Evolutionary conservation across 768 basidiomycete genomes (phyloP).

Genomic region (Podaxis sp.): DNA sequence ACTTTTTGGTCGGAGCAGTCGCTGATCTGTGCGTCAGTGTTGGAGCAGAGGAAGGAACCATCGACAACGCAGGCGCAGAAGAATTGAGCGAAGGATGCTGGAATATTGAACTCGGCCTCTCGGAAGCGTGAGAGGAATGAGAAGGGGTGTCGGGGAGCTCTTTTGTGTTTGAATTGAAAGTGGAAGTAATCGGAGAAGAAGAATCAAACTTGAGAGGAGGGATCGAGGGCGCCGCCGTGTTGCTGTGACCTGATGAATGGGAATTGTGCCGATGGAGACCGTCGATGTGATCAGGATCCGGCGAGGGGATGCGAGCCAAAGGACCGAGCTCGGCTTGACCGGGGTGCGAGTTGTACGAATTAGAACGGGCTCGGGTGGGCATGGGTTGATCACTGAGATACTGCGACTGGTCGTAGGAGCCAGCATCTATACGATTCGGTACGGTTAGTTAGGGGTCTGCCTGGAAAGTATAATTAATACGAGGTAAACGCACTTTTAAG

Average conservation of each 20-base stretch:
- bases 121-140: conserved; percentile 33
- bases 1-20: conserved; percentile 62
- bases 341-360: conserved; percentile 70
- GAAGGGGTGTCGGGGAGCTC: conserved; percentile 29
- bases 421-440: conserved; percentile 47
- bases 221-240: conserved; percentile 39
- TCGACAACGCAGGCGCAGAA: conserved; percentile 83
- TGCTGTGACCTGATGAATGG: conserved; percentile 43
- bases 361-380: conserved; percentile 62
- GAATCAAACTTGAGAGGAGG: conserved; percentile 59
- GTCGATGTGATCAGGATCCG: conserved; percentile 84
- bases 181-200: conserved; percentile 23
- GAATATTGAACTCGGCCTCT: conserved; percentile 56
- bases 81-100: conserved; percentile 80
- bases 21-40: conserved; percentile 69
- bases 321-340: conserved; percentile 61
- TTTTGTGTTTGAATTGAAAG: conserved; percentile 17
- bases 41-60: conserved; percentile 42
- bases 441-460: not conserved
- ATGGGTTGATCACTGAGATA: conserved; percentile 45
- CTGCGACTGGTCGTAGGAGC: conserved; percentile 59
- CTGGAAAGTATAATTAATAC: conserved; percentile 5
- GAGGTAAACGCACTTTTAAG: conserved; percentile 66
- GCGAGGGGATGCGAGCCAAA: conserved; percentile 75
- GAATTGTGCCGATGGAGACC: conserved; percentile 72